These are phyloP conservation scores for Bryoerythrophyllum caledonicum DNA, from an alignment of 225 moss, liverwort and hornwort genomes.

Conservation along the genomic window DNA sequence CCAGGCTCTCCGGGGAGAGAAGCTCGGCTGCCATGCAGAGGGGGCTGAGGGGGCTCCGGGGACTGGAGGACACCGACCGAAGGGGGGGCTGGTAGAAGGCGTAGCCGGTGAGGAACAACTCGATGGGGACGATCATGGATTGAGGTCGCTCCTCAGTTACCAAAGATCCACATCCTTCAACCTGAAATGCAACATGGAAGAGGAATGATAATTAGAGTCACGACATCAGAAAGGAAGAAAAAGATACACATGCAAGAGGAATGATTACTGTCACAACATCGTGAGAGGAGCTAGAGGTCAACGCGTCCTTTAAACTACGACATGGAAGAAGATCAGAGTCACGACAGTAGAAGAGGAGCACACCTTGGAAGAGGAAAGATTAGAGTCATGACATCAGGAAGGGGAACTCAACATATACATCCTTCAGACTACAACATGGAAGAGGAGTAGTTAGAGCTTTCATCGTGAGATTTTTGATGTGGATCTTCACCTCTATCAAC, in stretches of 20 bases:
- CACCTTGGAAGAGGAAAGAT: too few species aligned
- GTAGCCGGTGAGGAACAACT: conserved; percentile 91
- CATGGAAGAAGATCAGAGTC: too few species aligned
- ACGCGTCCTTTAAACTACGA: too few species aligned
- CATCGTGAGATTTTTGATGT: background rate
- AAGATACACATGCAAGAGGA: too few species aligned
- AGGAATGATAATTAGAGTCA: too few species aligned
- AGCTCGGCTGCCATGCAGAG: conserved; percentile 90
- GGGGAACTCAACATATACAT: too few species aligned
- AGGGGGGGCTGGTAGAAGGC: conserved; percentile 71
- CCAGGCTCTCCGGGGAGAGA: conserved; percentile 88
- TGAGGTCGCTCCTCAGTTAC: conserved; percentile 97
- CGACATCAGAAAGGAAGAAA: too few species aligned
- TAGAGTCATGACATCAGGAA: too few species aligned
- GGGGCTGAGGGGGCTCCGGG: conserved; percentile 87
- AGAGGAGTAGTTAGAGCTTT: background rate
- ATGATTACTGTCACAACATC: too few species aligned
- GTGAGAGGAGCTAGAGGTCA: too few species aligned
- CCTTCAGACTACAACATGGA: too few species aligned
- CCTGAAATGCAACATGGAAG: conserved; percentile 36
- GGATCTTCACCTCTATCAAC: conserved; percentile 76
- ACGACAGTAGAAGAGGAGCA: too few species aligned
- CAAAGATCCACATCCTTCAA: conserved; percentile 89
- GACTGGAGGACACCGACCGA: conserved; percentile 65
- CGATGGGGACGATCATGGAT: conserved; percentile 97